Base-by-base conservation (phyloP, 2,329 filamentous ascomycete genomes). In the Colletotrichum musae region DNA sequence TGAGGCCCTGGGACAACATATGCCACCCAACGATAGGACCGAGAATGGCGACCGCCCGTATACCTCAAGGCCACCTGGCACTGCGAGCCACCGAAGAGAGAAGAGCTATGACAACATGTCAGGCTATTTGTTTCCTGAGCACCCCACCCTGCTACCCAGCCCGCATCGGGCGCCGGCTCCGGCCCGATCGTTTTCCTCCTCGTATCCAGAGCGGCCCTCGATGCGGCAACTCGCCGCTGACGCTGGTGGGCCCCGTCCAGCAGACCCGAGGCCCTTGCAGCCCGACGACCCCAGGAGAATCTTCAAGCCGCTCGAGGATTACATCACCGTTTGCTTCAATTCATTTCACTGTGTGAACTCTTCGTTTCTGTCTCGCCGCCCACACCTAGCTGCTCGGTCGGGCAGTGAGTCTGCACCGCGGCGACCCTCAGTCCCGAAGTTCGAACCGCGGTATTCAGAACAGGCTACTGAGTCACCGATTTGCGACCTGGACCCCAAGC, bases 221-320 rank as follows among this genome's bases (percentile, higher is more conserved):
- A 67, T 74, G 45, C 74, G 73, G 36, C 57, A 61, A 58, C 36
- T 71, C 73, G 13, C 72, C 68, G 21, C 62, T 58, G 10, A 64
- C 68, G 32, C 67, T 59, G 15, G 62, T 64, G 32, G 15, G 70
- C 21, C 64, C 16, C 53, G 26, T 51, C 43, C 70, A 68, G 26
- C 70, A 61, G 52, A 65, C 56, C 24, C 62, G 50, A 50, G 64
- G 54, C 60, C 72, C 54, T 47, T 68, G 56, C 72, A 64, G 1
- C 72, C 72, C 16, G 68, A 73, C 50, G 85, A 85, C 4, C 80
- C 85, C 3, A 90, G 87, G 75, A 84, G 83, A 45, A 89, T 95
- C 12, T 97, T 97, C 78, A 91, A 88, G 70, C 86, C 87, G 5
- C 77, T 97, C 15, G 94, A 97, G 79, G 92, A 94, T 70, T 95